Percentiles rank a stretch among this genome's conserved stretches.
Conservation (phyloP, 768 basidiomycete genomes). For the Nidularia sp. region DNA sequence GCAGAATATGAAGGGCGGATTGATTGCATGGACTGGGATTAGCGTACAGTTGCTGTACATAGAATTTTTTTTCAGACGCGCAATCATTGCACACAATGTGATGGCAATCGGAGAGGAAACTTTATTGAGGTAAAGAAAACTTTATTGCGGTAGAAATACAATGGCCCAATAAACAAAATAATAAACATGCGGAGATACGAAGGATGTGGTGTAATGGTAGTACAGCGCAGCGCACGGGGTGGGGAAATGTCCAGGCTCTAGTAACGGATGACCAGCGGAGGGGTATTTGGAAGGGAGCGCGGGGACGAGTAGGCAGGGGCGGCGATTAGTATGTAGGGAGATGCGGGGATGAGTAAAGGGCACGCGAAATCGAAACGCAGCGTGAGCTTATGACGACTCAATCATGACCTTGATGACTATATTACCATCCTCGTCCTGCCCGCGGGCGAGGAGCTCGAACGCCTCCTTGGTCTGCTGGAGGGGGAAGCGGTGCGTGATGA, state of each 20-base stretch:
- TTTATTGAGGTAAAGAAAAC: neutral
- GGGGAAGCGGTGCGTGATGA: constrained; percentile 75
- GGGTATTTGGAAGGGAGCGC: too few relatives aligned
- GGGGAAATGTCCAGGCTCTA: neutral
- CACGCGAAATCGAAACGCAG: neutral
- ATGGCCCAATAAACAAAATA: neutral
- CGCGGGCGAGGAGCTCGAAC: constrained; percentile 77
- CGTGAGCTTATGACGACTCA: constrained; percentile 27
- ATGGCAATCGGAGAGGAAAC: too few relatives aligned
- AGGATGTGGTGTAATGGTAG: neutral
- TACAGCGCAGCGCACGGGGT: neutral
- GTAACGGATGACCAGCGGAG: too few relatives aligned
- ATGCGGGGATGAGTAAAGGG: too few relatives aligned
- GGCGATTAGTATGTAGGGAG: too few relatives aligned
- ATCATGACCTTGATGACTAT: constrained; percentile 93
- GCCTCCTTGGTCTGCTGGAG: constrained; percentile 67
- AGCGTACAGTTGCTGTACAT: too few relatives aligned
- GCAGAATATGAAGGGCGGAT: too few relatives aligned
- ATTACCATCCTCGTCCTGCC: constrained; percentile 73
- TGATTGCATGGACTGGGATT: too few relatives aligned
- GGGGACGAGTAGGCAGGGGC: too few relatives aligned
- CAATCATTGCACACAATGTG: too few relatives aligned
- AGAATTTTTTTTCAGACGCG: too few relatives aligned
- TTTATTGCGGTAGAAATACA: neutral
- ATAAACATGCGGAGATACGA: neutral